phyloP scores from a whole-genome alignment of 345 rosid species.

The Boechera stricta region DNA sequence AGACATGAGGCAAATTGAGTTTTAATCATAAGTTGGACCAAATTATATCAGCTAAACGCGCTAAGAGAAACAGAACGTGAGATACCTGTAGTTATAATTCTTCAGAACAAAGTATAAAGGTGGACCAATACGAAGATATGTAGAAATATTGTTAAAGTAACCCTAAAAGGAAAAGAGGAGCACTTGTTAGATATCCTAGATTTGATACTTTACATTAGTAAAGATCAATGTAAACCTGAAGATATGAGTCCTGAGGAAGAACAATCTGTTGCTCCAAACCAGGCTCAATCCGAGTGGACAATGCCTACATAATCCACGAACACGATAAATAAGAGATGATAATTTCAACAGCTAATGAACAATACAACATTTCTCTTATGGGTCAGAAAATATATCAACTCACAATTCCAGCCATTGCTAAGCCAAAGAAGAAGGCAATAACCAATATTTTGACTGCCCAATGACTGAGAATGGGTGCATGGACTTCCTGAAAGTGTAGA shows the following conservation, averaged over 20 bases:
- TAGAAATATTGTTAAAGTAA: conserved; percentile 77
- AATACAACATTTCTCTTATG: neutral
- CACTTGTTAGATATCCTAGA: conserved; percentile 31
- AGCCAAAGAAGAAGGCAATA: conserved; percentile 73
- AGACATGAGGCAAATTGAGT: conserved; percentile 46
- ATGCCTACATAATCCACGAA: conserved; percentile 60
- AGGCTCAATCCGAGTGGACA: conserved; percentile 85
- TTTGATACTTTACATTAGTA: neutral
- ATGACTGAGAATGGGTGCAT: conserved; percentile 78
- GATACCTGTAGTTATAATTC: conserved; percentile 89
- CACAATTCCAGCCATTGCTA: conserved; percentile 81
- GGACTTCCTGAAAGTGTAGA: conserved; percentile 65
- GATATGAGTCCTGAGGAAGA: conserved; percentile 95
- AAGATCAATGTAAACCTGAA: conserved; percentile 67
- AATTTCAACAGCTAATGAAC: neutral
- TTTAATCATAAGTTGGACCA: conserved; percentile 39
- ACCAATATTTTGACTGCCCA: conserved; percentile 86
- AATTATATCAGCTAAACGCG: conserved; percentile 19
- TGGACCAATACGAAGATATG: conserved; percentile 92
- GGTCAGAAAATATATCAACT: conserved; percentile 50
- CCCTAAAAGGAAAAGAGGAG: conserved; percentile 58
- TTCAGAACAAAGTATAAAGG: conserved; percentile 93
- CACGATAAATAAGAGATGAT: conserved; percentile 26
- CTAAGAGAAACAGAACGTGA: conserved; percentile 23
- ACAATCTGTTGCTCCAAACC: conserved; percentile 97